A percentile compares a stretch with the other conserved stretches of the same genome.
phyloP scores from a whole-genome alignment of 768 basidiomycete species.

The Trichaptum fuscoviolaceum region DNA sequence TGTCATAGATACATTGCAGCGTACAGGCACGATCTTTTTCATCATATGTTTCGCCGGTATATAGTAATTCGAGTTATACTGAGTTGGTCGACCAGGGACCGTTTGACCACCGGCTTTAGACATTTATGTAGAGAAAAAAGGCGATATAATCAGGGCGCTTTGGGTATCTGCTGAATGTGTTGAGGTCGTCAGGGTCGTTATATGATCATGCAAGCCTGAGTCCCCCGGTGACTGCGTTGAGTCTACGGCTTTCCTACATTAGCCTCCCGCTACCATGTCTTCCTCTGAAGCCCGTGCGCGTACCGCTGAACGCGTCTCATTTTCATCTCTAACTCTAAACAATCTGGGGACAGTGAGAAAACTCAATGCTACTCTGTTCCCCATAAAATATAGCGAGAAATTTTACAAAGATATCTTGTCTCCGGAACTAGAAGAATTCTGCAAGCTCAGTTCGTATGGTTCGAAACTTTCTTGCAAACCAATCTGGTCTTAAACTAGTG shows the following conservation, averaged over 20 bases:
- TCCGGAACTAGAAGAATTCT: constrained; percentile 79
- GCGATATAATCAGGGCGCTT: background rate
- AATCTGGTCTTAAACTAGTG: background rate
- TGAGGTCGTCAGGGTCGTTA: background rate
- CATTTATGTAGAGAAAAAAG: background rate
- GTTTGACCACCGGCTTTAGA: background rate
- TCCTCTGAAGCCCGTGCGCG: constrained; percentile 20
- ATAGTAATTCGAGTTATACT: constrained; percentile 1
- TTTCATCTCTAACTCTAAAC: constrained; percentile 71
- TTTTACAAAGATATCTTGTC: constrained; percentile 79
- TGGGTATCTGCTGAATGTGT: background rate
- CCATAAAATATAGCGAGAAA: constrained; percentile 83
- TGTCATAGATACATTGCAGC: background rate
- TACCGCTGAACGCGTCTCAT: constrained; percentile 47
- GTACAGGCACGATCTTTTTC: background rate
- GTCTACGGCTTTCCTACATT: background rate
- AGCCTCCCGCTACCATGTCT: constrained; percentile 22
- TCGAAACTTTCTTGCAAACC: constrained; percentile 6
- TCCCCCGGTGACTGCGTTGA: background rate
- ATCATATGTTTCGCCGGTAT: background rate
- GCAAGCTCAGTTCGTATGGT: constrained; percentile 71
- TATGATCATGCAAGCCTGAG: background rate
- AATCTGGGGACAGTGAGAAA: constrained; percentile 72
- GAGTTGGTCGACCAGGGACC: constrained; percentile 1
- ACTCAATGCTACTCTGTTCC: constrained; percentile 76